Percentiles rank a stretch among this genome's conserved stretches.
These are phyloP conservation scores for Casuarina equisetifolia DNA, from an alignment of 306 rosid species.

Conservation along the genomic window DNA sequence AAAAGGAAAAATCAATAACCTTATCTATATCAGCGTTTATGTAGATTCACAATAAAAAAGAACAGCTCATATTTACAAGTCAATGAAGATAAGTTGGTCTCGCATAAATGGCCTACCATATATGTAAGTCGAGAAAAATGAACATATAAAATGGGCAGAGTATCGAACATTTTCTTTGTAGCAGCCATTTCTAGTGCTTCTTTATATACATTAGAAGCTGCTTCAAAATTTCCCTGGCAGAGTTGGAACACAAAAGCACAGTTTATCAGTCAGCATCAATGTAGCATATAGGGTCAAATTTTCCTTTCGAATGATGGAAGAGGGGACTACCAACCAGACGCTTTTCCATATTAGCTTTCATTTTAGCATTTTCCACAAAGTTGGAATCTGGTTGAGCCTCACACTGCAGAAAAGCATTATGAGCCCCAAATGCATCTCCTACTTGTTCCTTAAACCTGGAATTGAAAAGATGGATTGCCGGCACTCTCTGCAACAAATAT, in stretches of 20 bases:
- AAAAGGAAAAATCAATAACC: not conserved
- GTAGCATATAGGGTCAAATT: constrained; percentile 13
- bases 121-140: constrained; percentile 69
- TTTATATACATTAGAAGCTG: constrained; percentile 62
- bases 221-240: constrained; percentile 72
- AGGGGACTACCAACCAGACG: constrained; percentile 58
- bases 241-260: constrained; percentile 20
- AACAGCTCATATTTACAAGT: too few species aligned
- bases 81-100: constrained; percentile 7
- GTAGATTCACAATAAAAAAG: too few species aligned
- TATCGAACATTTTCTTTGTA: constrained; percentile 42
- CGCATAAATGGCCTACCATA: constrained; percentile 54
- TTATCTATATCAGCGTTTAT: not conserved
- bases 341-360: constrained; percentile 87
- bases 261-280: constrained; percentile 22
- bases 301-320: constrained; percentile 26
- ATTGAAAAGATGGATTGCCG: constrained; percentile 73
- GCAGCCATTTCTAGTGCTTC: constrained; percentile 72
- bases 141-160: constrained; percentile 63
- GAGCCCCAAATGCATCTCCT: constrained; percentile 76
- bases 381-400: constrained; percentile 55
- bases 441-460: constrained; percentile 86
- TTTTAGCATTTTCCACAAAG: constrained; percentile 57
- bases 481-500: constrained; percentile 71
- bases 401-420: constrained; percentile 47